Evolutionary conservation across 306 rosid species (phyloP), one percentile per base, ranked within the genome.

Genomic region (Lotus japonicus): DNA sequence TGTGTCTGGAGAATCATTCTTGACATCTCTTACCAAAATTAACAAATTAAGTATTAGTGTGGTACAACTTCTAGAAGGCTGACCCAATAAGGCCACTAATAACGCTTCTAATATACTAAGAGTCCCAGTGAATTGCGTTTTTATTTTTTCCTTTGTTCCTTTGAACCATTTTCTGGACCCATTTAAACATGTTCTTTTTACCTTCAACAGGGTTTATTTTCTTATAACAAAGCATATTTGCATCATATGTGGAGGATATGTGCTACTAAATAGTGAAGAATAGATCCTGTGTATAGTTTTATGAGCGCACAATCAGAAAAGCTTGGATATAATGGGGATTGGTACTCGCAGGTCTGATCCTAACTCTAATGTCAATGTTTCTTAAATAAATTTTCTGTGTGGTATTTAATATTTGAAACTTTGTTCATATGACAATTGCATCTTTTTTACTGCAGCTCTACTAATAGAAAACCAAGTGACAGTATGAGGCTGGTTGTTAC

Each of bases 401-500:
- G 60, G 70, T 45, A 44, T 51, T 66, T 71, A 50, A 43, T 58
- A 56, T 57, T 39, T 9, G n/a, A 56, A 38, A 66, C 38, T 55
- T 13, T 63, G 43, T 45, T 66, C 17, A 13, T 73, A 17, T 80
- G 66, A 53, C 49, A 26, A 43, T 77, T 73, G 67, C 72, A 63
- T 76, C 67, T 81, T 74, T 63, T 61, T 82, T 79, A 57, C 68
- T 87, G 81, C 99, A 87, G 97, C 80, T 36, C 80, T 38, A 73
- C 61, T 68, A 72, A 60, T 79, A 87, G 89, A 80, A 95, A 91
- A 80, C 95, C 99, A 53, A 88, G 79, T 43, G 99, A 88, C 62
- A 85, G 74, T 19, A 90, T 90, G 96, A 85, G 92, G 86, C 83
- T 95, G 52, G 79, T 87, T 36, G 77, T 95, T 48, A 85, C 90